Evolutionary conservation across 2,329 filamentous ascomycete species (phyloP).

Genomic region (Herpomyces periplanetae): DNA sequence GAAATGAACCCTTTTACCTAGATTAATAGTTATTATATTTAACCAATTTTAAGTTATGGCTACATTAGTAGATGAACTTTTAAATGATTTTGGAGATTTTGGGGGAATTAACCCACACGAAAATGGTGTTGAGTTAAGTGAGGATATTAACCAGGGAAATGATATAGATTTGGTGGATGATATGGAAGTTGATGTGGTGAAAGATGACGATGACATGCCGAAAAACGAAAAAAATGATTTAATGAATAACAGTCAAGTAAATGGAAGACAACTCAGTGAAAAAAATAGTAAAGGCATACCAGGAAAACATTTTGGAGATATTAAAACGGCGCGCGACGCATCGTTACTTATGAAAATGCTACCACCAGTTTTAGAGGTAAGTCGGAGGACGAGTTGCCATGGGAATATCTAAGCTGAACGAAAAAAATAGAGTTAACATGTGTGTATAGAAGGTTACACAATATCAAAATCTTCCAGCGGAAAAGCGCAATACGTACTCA

Average conservation of each 20-base stretch:
- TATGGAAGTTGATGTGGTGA: slow-evolving; percentile 19
- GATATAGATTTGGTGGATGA: slow-evolving; percentile 7
- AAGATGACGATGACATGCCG: slow-evolving; percentile 15
- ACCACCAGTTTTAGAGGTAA: slow-evolving; percentile 43
- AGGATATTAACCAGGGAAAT: slow-evolving; percentile 4
- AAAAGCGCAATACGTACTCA: slow-evolving; percentile 20
- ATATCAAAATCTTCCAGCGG: slow-evolving; percentile 26
- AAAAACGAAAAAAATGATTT: slow-evolving; percentile 19
- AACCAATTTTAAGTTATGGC: slow-evolving; percentile 18
- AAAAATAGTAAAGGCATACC: slow-evolving; percentile 30
- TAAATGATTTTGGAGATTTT: slow-evolving; percentile 63
- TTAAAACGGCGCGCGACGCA: slow-evolving; percentile 41
- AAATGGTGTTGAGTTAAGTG: slow-evolving; percentile 8
- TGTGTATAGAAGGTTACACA: slow-evolving; percentile 33
- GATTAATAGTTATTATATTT: background rate
- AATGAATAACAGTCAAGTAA: slow-evolving; percentile 9
- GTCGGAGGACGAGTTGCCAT: slow-evolving; percentile 7
- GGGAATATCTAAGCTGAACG: slow-evolving; percentile 5
- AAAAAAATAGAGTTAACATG: slow-evolving; percentile 20
- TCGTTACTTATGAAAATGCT: slow-evolving; percentile 42
- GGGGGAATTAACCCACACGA: slow-evolving; percentile 31
- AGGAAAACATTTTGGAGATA: slow-evolving; percentile 37
- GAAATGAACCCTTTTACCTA: no score
- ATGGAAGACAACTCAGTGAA: slow-evolving; percentile 18
- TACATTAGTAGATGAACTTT: slow-evolving; percentile 57